Conservation (phyloP, 2,329 filamentous ascomycete species). For the Penicillium sp. region DNA sequence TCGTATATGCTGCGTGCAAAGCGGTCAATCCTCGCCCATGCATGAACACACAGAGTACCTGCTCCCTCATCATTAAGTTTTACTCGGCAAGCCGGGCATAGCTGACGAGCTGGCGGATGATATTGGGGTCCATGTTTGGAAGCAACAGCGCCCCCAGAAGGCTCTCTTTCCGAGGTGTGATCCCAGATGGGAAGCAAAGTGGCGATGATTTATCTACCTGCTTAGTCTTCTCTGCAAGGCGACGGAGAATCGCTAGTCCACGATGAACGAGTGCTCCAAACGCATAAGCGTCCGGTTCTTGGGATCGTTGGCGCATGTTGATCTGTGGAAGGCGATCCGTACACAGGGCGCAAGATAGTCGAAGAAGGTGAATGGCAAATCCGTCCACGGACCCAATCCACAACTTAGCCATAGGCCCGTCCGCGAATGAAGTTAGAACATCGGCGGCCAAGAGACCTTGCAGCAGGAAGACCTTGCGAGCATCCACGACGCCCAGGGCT, state of each 20-base stretch:
- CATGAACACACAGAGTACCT: not conserved
- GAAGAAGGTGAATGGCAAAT: conserved; percentile 78
- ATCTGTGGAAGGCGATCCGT: conserved; percentile 58
- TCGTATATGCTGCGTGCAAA: conserved; percentile 24
- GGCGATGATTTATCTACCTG: conserved; percentile 58
- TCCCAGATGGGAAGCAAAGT: conserved; percentile 60
- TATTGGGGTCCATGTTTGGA: conserved; percentile 63
- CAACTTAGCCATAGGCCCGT: conserved; percentile 70
- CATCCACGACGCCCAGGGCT: conserved; percentile 72
- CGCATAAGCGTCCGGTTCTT: conserved; percentile 47
- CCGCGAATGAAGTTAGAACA: conserved; percentile 78
- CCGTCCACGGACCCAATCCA: conserved; percentile 87
- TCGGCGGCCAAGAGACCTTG: conserved; percentile 90
- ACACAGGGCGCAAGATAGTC: conserved; percentile 74
- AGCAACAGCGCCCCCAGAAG: conserved; percentile 71
- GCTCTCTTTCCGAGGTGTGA: conserved; percentile 69
- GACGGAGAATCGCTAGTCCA: conserved; percentile 69
- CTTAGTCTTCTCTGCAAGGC: conserved; percentile 67
- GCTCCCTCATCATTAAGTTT: conserved; percentile 12
- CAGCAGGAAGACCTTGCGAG: conserved; percentile 85
- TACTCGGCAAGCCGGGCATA: conserved; percentile 61
- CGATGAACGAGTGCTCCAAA: conserved; percentile 65
- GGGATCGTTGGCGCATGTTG: conserved; percentile 40
- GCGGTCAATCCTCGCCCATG: not conserved
- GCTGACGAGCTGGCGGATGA: conserved; percentile 70